These are phyloP conservation scores for Fonsecaea pedrosoi DNA, from an alignment of 2,329 filamentous ascomycete genomes.

Conservation along the genomic window DNA sequence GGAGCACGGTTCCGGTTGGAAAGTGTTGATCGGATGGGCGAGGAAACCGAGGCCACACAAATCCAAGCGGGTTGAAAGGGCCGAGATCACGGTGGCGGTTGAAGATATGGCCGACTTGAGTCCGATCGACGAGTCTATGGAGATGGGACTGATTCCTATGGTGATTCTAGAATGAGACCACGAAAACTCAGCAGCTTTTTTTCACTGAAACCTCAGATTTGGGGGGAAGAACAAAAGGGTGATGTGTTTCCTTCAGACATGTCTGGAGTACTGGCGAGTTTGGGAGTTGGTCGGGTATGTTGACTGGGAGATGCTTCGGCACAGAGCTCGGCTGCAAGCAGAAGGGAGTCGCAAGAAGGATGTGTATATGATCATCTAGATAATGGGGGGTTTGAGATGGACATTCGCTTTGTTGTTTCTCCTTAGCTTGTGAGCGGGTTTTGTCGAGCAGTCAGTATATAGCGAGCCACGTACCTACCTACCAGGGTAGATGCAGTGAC, in stretches of 20 bases:
- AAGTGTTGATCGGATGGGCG: conserved; percentile 65
- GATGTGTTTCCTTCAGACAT: not conserved
- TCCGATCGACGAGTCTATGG: conserved; percentile 22
- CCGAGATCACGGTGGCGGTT: conserved; percentile 33
- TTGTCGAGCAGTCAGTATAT: not conserved
- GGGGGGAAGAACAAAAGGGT: not conserved
- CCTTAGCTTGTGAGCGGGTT: not conserved
- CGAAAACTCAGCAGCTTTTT: not conserved
- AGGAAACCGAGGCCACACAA: conserved; percentile 54
- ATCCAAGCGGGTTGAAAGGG: conserved; percentile 20
- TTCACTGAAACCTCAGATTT: not conserved
- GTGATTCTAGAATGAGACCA: conserved; percentile 31
- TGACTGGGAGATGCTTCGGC: not conserved
- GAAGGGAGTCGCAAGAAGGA: not conserved
- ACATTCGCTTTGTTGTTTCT: not conserved
- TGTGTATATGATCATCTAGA: not conserved
- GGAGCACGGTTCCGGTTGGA: conserved; percentile 64
- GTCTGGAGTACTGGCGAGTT: not conserved
- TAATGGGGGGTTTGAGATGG: not conserved
- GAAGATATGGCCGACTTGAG: conserved; percentile 31
- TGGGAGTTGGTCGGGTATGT: conserved; percentile 1
- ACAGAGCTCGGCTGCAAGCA: not conserved
- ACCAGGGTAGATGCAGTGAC: not conserved
- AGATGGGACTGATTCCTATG: conserved; percentile 36
- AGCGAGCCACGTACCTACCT: not conserved